Evolutionary conservation across 176 grass and related monocot genomes (phyloP).

Genomic region (Alloteropsis semialata): DNA sequence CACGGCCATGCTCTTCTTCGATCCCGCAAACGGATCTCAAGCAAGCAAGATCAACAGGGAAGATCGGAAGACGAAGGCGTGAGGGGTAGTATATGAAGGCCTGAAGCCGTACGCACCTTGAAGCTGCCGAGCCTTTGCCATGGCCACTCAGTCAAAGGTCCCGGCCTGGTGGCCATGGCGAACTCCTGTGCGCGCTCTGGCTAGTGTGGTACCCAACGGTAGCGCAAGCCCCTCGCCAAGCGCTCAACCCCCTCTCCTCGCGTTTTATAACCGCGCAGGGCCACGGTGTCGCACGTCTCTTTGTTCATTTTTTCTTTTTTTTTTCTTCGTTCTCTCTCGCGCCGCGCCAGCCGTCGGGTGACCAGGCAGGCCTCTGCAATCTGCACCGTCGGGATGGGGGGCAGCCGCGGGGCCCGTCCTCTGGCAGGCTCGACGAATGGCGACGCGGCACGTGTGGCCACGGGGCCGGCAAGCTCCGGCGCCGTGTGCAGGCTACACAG

Average conservation of each 20-base stretch:
- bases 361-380: too few species aligned
- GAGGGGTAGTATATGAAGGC: not conserved
- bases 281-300: too few species aligned
- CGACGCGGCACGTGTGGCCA: not conserved
- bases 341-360: too few species aligned
- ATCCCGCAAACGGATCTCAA: not conserved
- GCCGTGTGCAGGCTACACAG: too few species aligned
- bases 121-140: constrained; percentile 80
- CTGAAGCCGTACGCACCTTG: constrained; percentile 49
- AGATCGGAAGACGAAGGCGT: not conserved
- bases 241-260: not conserved
- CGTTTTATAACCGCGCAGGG: too few species aligned
- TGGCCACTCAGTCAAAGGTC: constrained; percentile 87
- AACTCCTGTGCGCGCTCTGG: not conserved
- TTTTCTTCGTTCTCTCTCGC: too few species aligned
- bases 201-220: not conserved
- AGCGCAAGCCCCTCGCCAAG: not conserved
- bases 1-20: not conserved
- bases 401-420: not conserved
- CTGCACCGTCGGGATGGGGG: not conserved
- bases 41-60: not conserved
- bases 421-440: not conserved
- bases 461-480: not conserved
- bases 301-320: too few species aligned
- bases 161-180: constrained; percentile 78